Base-by-base conservation (phyloP, 2,329 filamentous ascomycete species). In the Xylariaceae sp. region DNA sequence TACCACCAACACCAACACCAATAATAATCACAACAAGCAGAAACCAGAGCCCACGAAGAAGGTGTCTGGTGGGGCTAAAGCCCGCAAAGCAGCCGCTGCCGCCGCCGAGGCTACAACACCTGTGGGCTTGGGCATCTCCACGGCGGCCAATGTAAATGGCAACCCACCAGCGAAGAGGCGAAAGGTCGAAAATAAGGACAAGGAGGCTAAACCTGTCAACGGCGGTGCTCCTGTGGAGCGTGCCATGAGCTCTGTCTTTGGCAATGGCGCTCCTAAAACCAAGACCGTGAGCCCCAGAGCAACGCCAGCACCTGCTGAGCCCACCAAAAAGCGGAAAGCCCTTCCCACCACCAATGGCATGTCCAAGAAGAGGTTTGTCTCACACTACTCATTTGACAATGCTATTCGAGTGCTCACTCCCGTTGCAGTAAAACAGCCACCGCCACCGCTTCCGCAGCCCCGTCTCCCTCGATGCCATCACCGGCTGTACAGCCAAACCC, bases 121-220 rank as follows among this genome's bases (percentile, higher is more conserved):
- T 44, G 71, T 85, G 33, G 87, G 86, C 2, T 70, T 89, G 33
- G 86, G 86, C 38, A 87, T 89, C 51, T 76, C 81, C 42, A 80
- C 81, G 53, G 75, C 77, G 10, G 62, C 72, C 31, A 62, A 72
- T 5, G 67, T 75, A 17, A 81, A 78, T 54, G 71, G 75, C 18
- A 70, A 72, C 47, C 76, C 78, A 27, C 75, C 84, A 2, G 74
- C 77, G 19, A 95, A 95, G 72, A 81, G 89, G 62, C 84, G 90
- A 57, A 95, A 91, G 70, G 83, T 89, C 2, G 90, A 95, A 60
- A 89, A 89, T 60, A 90, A 89, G 61, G 83, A 85, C 60, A 89
- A 89, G 60, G 22, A 27, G 22, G 22, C 22, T 7, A 83, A 86
- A 51, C 70, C 76, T 10, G 65, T 71, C 12, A 75, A 74, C 52